Percentiles rank a stretch among this genome's conserved stretches.
Conservation (phyloP, 2,329 filamentous ascomycete species). For the Calonectria ilicicola region DNA sequence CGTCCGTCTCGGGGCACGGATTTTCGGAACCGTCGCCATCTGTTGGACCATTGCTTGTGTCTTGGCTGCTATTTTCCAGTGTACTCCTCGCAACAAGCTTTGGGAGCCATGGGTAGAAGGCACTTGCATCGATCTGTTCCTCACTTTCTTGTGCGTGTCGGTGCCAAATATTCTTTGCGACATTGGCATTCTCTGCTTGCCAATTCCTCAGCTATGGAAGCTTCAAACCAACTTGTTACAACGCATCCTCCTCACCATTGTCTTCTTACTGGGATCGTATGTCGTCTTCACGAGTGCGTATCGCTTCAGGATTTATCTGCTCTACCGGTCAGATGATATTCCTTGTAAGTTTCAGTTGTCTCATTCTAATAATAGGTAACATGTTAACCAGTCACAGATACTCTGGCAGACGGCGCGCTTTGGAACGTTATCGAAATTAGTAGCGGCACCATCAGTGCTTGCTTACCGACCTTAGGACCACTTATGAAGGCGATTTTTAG, state of each 20-base stretch:
- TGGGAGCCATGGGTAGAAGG: background rate
- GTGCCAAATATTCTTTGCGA: background rate
- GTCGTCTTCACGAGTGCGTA: background rate
- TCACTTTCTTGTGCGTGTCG: background rate
- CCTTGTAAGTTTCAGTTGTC: background rate
- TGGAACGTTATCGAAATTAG: constrained; percentile 4
- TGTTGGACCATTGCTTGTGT: background rate
- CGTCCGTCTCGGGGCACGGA: background rate
- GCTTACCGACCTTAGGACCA: background rate
- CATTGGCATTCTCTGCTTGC: background rate
- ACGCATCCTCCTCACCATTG: background rate
- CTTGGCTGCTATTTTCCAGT: background rate
- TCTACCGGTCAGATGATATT: background rate
- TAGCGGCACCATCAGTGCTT: background rate
- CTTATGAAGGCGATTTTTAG: background rate
- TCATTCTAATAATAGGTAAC: too few species aligned
- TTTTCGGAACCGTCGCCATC: background rate
- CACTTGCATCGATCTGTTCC: background rate
- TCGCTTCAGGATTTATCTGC: background rate
- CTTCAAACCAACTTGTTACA: background rate
- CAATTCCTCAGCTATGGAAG: background rate
- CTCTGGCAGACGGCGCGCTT: background rate
- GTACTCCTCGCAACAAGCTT: background rate
- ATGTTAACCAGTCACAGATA: background rate
- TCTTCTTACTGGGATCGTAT: background rate